Base-by-base conservation (phyloP, 257 asterid species). In the Orobanche coerulescens region DNA sequence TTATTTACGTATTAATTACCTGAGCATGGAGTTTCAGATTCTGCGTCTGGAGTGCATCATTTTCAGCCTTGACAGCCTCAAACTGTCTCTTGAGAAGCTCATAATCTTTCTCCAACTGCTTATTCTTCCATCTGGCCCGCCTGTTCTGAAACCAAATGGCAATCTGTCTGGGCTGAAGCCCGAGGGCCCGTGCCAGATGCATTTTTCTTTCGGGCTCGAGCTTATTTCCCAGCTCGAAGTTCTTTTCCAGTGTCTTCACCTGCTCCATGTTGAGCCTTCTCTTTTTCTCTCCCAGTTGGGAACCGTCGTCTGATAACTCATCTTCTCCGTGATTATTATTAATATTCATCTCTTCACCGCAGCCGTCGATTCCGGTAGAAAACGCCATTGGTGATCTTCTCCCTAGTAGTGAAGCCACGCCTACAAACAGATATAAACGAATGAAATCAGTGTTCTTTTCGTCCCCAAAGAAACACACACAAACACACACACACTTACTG, bases 141-240 rank as follows among this genome's bases (percentile, higher is more conserved):
- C 86, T 40, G 63, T 81, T 81, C 20, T 81, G 86, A 31, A 81
- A 81, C 86, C 86, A 81, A 3, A 81, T 81, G 0, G 86, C 86
- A 43, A 81, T 63, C 66, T 81, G 86, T 4, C 86, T 39, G 2
- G 86, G 86, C 71, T 81, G 86, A 9, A 81, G 80, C 66, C 87
- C 84, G 15, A 81, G 84, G 55, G 87, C 84, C 36, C 87, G 75
- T 0, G 87, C 87, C 68, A 81, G 80, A 77, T 81, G 84, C 79
- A 76, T 72, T 63, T 82, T 79, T 34, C 90, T 71, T 46, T 83
- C 90, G 46, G 84, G 84, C 81, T 80, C 84, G 1, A 80, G 82
- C 69, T 83, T 80, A 60, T 76, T 83, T 0, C 81, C 86, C 1
- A 75, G 74, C 67, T 83, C 90, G 22, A 80, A 80, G 40, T 73